phyloP scores from a whole-genome alignment of 768 basidiomycete species.

The Tricholoma sp. region DNA sequence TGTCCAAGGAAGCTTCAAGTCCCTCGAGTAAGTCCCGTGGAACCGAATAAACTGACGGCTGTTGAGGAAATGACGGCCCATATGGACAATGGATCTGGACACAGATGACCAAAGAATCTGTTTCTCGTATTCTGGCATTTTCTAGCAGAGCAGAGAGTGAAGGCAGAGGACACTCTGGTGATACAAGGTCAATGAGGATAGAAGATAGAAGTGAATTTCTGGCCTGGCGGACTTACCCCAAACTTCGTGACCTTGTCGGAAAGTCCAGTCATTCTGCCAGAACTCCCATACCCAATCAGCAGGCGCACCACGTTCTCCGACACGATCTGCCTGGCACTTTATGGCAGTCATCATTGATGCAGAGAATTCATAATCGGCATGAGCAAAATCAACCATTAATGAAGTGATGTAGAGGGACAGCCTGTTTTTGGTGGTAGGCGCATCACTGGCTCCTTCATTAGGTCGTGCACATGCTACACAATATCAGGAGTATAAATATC shows the following conservation, averaged over 20 bases:
- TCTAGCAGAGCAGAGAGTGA: slow-evolving; percentile 55
- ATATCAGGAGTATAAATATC: background rate
- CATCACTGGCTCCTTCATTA: slow-evolving; percentile 17
- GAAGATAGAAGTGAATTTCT: background rate
- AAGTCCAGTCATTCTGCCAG: slow-evolving; percentile 69
- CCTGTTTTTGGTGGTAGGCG: slow-evolving; percentile 27
- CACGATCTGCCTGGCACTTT: slow-evolving; percentile 55
- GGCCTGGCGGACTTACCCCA: slow-evolving; percentile 48
- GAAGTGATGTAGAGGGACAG: slow-evolving; percentile 67
- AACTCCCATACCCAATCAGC: slow-evolving; percentile 72
- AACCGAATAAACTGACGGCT: slow-evolving; percentile 60
- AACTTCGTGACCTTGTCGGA: slow-evolving; percentile 66
- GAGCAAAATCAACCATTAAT: slow-evolving; percentile 55
- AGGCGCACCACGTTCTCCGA: slow-evolving; percentile 58
- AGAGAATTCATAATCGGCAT: slow-evolving; percentile 52
- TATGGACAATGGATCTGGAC: slow-evolving; percentile 67
- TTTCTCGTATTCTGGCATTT: slow-evolving; percentile 50
- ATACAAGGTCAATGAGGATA: background rate
- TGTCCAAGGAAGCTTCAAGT: slow-evolving; percentile 67
- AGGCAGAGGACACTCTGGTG: slow-evolving; percentile 59
- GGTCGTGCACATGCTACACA: slow-evolving; percentile 18
- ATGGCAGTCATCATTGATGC: slow-evolving; percentile 72
- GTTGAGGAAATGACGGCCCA: slow-evolving; percentile 57
- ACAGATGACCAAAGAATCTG: slow-evolving; percentile 68
- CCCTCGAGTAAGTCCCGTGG: slow-evolving; percentile 65